A percentile compares a stretch with the other conserved stretches of the same genome.
phyloP scores from a whole-genome alignment of 2,329 filamentous ascomycete genomes.

The Hypomyces perniciosus region DNA sequence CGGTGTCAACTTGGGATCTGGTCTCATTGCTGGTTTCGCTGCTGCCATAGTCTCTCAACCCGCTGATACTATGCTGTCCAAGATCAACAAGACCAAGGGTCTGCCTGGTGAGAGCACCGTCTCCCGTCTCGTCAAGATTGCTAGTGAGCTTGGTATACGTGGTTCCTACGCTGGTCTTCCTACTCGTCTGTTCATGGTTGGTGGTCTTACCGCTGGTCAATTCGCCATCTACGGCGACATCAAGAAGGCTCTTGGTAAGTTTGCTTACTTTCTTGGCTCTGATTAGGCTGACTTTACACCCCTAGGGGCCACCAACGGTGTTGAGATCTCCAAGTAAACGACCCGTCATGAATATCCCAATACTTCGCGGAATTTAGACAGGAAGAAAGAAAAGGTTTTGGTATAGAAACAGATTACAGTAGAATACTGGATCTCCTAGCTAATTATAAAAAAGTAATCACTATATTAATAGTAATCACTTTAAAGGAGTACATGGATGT shows the following conservation, averaged over 20 bases:
- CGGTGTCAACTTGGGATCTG: conserved; percentile 58
- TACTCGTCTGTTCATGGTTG: conserved; percentile 49
- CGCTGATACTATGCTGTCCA: conserved; percentile 77
- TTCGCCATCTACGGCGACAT: conserved; percentile 75
- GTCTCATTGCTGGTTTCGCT: conserved; percentile 53
- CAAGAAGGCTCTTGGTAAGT: conserved; percentile 54
- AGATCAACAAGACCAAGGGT: conserved; percentile 84
- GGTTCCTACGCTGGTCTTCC: conserved; percentile 70
- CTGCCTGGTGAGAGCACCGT: conserved; percentile 70
- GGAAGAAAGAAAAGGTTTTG: no score
- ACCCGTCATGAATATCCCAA: no score
- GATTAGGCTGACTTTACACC: no score
- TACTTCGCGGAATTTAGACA: no score
- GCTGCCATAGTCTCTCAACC: conserved; percentile 75
- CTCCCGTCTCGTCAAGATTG: conserved; percentile 72
- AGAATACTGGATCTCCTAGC: no score
- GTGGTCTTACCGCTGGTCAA: conserved; percentile 64
- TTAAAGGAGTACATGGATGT: no score
- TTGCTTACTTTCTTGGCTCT: neutral
- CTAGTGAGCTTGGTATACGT: conserved; percentile 65
- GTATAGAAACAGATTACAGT: no score
- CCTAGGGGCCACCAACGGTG: no score
- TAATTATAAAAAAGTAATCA: no score
- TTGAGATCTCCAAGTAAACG: no score
- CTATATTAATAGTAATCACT: no score